These are phyloP conservation scores for Solanum raphanifolium DNA, from an alignment of 257 asterid genomes.

Conservation along the genomic window DNA sequence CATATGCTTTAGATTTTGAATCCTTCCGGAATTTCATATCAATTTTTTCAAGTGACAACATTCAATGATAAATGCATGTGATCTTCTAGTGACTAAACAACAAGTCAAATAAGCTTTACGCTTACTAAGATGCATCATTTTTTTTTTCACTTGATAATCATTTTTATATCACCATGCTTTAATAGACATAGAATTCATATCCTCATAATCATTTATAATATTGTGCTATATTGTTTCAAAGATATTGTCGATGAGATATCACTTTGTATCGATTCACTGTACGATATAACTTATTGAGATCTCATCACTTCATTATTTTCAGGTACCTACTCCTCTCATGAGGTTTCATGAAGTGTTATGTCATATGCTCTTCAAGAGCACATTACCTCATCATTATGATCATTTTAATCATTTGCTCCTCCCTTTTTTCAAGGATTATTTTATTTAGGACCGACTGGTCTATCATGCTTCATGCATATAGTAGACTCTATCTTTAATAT, in stretches of 20 bases:
- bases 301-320: background rate
- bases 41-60: background rate
- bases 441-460: too few relatives aligned
- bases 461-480: too few relatives aligned
- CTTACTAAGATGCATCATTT: background rate
- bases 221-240: background rate
- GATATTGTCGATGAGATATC: background rate
- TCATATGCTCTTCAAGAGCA: background rate
- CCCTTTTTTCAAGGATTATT: background rate
- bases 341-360: background rate
- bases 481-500: too few relatives aligned
- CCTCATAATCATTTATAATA: background rate
- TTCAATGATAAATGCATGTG: background rate
- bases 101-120: background rate
- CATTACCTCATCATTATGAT: background rate
- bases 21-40: too few relatives aligned
- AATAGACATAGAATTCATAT: too few relatives aligned
- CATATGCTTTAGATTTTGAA: background rate
- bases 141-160: background rate
- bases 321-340: background rate
- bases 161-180: background rate
- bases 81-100: background rate
- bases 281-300: background rate
- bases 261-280: background rate
- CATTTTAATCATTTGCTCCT: background rate